These are phyloP conservation scores for Botryotinia calthae DNA, from an alignment of 2,329 filamentous ascomycete genomes.

Conservation along the genomic window DNA sequence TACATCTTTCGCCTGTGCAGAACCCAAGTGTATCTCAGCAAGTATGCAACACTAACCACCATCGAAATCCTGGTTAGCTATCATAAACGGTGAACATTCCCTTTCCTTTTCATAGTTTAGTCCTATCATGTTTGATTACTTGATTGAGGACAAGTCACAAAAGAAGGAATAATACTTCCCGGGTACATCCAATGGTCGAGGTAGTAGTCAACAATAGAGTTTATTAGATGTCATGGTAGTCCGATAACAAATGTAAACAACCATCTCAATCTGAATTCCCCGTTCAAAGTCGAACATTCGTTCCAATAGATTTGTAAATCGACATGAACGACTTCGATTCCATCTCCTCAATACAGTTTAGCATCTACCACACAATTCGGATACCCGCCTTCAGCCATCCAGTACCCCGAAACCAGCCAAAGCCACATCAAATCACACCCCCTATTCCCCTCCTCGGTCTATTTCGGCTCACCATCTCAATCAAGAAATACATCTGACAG, in stretches of 20 bases:
- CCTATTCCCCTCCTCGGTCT: slow-evolving; percentile 11
- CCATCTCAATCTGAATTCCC: neutral
- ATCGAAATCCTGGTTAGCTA: slow-evolving; percentile 2
- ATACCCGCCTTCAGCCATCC: neutral
- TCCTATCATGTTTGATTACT: neutral
- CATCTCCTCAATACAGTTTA: neutral
- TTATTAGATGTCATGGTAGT: neutral
- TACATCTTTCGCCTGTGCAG: slow-evolving; percentile 10
- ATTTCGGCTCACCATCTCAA: slow-evolving; percentile 8
- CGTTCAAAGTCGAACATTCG: neutral
- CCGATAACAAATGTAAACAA: neutral
- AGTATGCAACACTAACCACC: slow-evolving; percentile 3
- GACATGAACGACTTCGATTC: neutral
- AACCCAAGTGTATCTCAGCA: slow-evolving; percentile 5
- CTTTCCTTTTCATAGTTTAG: neutral
- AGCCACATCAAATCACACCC: slow-evolving; percentile 11
- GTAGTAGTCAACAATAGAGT: neutral
- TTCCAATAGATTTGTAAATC: neutral
- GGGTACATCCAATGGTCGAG: neutral
- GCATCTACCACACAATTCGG: neutral
- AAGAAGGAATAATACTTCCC: neutral
- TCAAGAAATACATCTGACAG: slow-evolving; percentile 10
- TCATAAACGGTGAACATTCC: slow-evolving; percentile 18
- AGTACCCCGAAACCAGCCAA: neutral
- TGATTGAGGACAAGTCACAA: neutral